Evolutionary conservation across 176 grass and related monocot species (phyloP), one percentile per base, ranked within the genome.

Genomic region (Pontederia paniculata): DNA sequence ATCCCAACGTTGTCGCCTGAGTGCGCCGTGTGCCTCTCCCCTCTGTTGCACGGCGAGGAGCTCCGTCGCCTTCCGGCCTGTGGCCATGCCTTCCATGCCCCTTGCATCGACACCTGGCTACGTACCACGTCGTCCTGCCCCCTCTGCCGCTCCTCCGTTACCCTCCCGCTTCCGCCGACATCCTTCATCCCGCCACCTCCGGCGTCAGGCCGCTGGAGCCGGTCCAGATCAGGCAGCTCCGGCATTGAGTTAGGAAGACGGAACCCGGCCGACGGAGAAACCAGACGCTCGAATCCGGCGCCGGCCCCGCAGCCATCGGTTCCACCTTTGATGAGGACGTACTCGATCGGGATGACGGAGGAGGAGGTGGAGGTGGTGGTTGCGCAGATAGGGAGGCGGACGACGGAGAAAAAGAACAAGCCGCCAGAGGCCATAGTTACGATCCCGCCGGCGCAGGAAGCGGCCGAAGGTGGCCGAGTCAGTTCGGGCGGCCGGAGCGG

Each of bases 21-120:
- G 60, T 95, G 89, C 74, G 89, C 89, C 43, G 84, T 95, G 60
- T 95, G 89, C 77, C 86, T 76, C 72, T 76, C 77, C 51, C 64
- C 72, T 13, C 86, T 98, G 74, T 44, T 54, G 58, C 65, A 48
- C 44, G 74, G 80, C 57, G 86, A 85, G 17, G 75, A 86, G 74
- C 84, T 88, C 48, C 93, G 93, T 20, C 74, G 91, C 60, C 86
- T 98, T 12, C 83, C 93, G 0, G 83, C 76, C 1, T 98, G 93
- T 66, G 67, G 77, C 21, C 93, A 98, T 61, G 93, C 93, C 2
- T 98, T 98, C 77, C 93, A 91, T 69, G 72, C 70, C 19, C 12
- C 69, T 21, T 98, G 93, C 78, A 77, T 85, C 9, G 86, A 88
- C 72, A 68, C 68, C 0, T 98, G 93, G 93, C 83, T 98, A 12